Evolutionary conservation across 805 yeast species (phyloP), one percentile per base, ranked within the genome.

Genomic region (Ogataea nakhonphanomensis): DNA sequence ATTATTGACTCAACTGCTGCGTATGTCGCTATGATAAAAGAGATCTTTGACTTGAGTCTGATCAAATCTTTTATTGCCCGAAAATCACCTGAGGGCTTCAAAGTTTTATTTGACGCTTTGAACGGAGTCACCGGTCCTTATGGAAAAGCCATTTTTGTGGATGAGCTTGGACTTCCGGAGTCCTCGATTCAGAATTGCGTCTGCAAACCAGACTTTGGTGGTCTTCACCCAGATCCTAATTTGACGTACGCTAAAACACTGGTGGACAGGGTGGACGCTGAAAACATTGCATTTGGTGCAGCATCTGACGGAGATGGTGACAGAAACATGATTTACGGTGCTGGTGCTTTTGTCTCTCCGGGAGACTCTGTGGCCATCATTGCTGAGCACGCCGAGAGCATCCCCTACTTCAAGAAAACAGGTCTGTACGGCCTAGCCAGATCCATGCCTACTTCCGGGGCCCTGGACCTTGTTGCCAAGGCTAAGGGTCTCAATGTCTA

Each of bases 301-400:
- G 98, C 98, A 7, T 84, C 95, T n/a, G 99, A 88, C 61, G 99
- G 99, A 64, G 99, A 91, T 56, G 99, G 99, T 64, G 99, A 91
- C 62, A 80, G 99, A 69, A 91, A 91, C 64, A 91, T 91, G 99
- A 91, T 91, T 57, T 93, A 93, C 64, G 99, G 99, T 45, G 88
- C 87, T 29, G 84, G 84, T 33, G 77, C 97, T 2, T 91, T 91
- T 64, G 98, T 91, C 10, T 89, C 97, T 1, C 99, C 99, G 7
- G 98, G 99, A 61, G 99, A 91, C 64, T 85, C 95, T 4, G 98
- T 91, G 25, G 98, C 99, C 30, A 91, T 91, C 51, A 91, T 91
- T 61, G 90, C 97, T 12, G 97, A 93, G 67, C 85, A 91, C 58
- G 93, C 96, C 11, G 77, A 74, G 50, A 65, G 71, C 41, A 91